Evolutionary conservation across 2,329 filamentous ascomycete genomes (phyloP).

Genomic region (Fusarium torreyae): DNA sequence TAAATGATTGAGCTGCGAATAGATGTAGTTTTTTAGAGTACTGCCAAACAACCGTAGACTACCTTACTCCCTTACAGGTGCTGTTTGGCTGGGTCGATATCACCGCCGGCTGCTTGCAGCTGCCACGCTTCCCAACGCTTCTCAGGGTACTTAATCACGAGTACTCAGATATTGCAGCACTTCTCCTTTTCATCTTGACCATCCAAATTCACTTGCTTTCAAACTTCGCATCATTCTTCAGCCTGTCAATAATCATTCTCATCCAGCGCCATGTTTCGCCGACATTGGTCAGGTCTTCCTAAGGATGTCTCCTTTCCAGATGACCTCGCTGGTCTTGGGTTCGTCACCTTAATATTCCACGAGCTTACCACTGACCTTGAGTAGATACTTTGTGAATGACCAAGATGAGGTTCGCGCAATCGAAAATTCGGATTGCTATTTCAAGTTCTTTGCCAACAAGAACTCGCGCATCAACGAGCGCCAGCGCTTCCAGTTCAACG

Average conservation of each 20-base stretch:
- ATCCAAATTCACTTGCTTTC: neutral
- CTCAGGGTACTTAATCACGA: constrained; percentile 9
- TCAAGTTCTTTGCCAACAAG: constrained; percentile 80
- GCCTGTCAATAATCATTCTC: neutral
- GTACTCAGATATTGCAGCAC: neutral
- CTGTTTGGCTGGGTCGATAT: neutral
- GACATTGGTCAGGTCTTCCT: constrained; percentile 77
- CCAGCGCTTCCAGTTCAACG: constrained; percentile 81
- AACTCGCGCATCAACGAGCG: constrained; percentile 84
- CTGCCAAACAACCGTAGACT: neutral
- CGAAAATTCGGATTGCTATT: constrained; percentile 76
- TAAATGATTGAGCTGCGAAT: neutral
- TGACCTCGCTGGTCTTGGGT: constrained; percentile 82
- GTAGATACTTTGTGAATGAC: constrained; percentile 84
- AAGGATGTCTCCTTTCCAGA: constrained; percentile 76
- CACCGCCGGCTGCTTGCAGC: constrained; percentile 32
- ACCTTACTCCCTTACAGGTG: neutral
- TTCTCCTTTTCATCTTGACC: neutral
- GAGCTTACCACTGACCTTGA: neutral
- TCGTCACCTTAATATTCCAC: neutral
- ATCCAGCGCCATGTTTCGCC: constrained; percentile 76
- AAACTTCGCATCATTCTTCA: neutral
- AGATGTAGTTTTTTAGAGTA: neutral
- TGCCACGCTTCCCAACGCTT: constrained; percentile 4
- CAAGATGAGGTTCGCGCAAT: constrained; percentile 82